Conservation (phyloP, 2,329 filamentous ascomycete species). For the Dendryphion nanum region DNA sequence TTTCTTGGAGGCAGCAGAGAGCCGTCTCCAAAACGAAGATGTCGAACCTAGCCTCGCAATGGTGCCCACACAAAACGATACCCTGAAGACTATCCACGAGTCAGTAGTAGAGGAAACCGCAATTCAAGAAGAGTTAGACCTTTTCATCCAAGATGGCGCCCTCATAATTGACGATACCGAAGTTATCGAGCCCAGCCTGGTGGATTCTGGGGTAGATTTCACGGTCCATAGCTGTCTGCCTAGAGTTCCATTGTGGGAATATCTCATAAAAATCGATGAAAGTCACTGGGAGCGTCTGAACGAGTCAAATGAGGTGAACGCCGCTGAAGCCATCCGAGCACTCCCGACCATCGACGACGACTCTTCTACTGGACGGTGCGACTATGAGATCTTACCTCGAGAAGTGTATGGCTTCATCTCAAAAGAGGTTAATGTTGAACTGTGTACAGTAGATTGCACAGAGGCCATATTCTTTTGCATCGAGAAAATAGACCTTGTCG, state of each 20-base stretch:
- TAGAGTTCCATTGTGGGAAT: slow-evolving; percentile 1
- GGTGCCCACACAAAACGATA: background rate
- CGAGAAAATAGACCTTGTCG: background rate
- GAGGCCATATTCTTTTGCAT: background rate
- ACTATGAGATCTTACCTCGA: no score
- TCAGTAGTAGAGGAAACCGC: background rate
- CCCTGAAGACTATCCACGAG: background rate
- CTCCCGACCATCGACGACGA: no score
- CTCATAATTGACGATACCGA: slow-evolving; percentile 1
- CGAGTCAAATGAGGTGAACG: no score
- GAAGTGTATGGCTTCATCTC: background rate
- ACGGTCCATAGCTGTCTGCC: background rate
- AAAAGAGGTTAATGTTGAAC: background rate
- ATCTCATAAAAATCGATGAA: background rate
- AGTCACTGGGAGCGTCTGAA: background rate
- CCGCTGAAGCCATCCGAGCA: no score
- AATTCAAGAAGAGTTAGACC: background rate
- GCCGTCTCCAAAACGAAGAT: background rate
- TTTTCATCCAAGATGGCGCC: background rate
- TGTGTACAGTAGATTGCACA: background rate
- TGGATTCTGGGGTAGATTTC: slow-evolving; percentile 1
- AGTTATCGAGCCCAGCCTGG: background rate
- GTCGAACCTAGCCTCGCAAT: background rate
- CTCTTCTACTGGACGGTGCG: no score
- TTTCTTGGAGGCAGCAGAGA: background rate